Evolutionary conservation across 2,329 filamentous ascomycete species (phyloP).

Genomic region (Colletotrichum lupini): DNA sequence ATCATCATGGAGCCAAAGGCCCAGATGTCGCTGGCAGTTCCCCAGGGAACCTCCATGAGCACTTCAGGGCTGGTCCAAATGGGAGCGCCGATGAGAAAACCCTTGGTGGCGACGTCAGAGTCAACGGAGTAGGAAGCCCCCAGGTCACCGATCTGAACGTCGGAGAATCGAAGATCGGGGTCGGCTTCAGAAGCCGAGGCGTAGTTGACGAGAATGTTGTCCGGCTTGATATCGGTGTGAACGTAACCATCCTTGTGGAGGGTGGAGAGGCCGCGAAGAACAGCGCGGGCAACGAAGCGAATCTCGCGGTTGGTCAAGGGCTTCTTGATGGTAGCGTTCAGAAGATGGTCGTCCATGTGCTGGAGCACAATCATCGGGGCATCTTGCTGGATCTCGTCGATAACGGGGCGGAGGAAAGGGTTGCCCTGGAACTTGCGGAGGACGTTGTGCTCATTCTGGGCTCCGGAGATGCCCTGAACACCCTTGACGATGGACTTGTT

Average conservation of each 20-base stretch:
- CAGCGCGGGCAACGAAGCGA: slow-evolving; percentile 30
- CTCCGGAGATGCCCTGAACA: slow-evolving; percentile 30
- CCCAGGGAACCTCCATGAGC: slow-evolving; percentile 43
- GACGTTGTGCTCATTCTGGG: slow-evolving; percentile 34
- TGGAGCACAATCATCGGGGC: slow-evolving; percentile 34
- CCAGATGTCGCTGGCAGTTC: slow-evolving; percentile 84
- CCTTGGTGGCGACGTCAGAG: slow-evolving; percentile 30
- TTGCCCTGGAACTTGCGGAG: slow-evolving; percentile 33
- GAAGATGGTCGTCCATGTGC: slow-evolving; percentile 32
- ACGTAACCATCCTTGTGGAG: slow-evolving; percentile 32
- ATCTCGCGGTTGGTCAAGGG: slow-evolving; percentile 34
- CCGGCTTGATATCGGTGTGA: slow-evolving; percentile 33
- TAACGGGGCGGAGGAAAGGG: slow-evolving; percentile 33
- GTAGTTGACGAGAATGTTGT: slow-evolving; percentile 34
- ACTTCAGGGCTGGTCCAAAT: slow-evolving; percentile 33
- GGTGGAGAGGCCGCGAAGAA: slow-evolving; percentile 29
- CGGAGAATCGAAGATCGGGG: slow-evolving; percentile 30
- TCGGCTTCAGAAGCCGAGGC: slow-evolving; percentile 25
- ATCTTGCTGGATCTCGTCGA: slow-evolving; percentile 35
- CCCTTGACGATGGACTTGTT: slow-evolving; percentile 35
- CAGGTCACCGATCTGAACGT: slow-evolving; percentile 32
- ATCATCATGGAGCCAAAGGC: slow-evolving; percentile 77
- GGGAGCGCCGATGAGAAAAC: slow-evolving; percentile 31
- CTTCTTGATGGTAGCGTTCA: slow-evolving; percentile 35
- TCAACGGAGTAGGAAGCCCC: slow-evolving; percentile 30